Base-by-base conservation (phyloP, 768 basidiomycete species). In the Boletus sp. region DNA sequence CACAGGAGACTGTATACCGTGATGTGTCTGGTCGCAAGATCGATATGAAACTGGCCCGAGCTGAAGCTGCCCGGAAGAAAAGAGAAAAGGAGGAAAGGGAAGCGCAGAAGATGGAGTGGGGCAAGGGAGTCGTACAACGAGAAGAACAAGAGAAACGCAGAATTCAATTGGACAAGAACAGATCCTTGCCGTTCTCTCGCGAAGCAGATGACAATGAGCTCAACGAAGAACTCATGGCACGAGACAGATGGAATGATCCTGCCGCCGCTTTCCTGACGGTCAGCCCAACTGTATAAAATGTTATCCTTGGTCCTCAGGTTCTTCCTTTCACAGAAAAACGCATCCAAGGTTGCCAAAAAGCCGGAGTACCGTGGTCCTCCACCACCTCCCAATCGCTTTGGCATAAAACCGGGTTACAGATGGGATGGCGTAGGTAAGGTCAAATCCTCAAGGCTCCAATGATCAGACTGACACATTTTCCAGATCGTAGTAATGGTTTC, bases 401-500 rank as follows among this genome's bases (percentile, higher is more conserved):
- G 89, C 24, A 98, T 99, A 60, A 89, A 83, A 61, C 97, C 97
- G 28, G 97, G 97, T 1, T 93, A 94, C 71, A 80, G 96, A 68
- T 99, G 97, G 97, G 97, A 99, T 70, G 97, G 97, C 30, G 97
- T 98, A 60, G 95, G 95, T 93, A 59, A 61, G 82, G 78, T 52
- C 49, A 39, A 45, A 9, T 41, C 12, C 11, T 50, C 5, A 15
- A 53, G 12, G 14, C 5, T 5, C 35, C 51, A 24, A 64, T 15
- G 15, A 52, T 29, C 4, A n/a, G 32, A 3, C 58, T 60, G 36
- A 64, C 35, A n/a, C 15, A 3, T 12, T 45, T 54, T 51, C 15
- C 62, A 94, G 94, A 98, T 69, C 83, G 94, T 54, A 84, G 92
- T 4, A 98, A 89, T 60, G 97, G 96, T 4, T 98, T 95, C 64